These are phyloP conservation scores for Termitomyces sp. DNA, from an alignment of 768 basidiomycete genomes.

Conservation along the genomic window DNA sequence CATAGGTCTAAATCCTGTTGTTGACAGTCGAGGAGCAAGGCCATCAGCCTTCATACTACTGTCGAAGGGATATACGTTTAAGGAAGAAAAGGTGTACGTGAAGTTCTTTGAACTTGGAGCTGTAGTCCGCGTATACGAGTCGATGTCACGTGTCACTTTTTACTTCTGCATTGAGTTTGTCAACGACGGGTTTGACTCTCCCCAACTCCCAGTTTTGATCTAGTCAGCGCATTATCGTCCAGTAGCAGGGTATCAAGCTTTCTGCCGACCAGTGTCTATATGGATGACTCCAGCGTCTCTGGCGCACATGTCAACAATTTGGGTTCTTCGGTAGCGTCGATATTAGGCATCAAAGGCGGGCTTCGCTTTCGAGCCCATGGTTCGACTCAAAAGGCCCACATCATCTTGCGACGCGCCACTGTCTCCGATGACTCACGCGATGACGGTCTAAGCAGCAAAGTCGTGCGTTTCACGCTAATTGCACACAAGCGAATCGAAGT, in stretches of 20 bases:
- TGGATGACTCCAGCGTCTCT: conserved; percentile 34
- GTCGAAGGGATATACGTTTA: neutral
- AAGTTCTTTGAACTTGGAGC: too few relatives aligned
- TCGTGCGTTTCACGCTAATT: conserved; percentile 58
- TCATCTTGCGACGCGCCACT: conserved; percentile 59
- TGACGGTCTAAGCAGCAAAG: conserved; percentile 29
- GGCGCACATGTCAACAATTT: conserved; percentile 25
- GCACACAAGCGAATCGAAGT: conserved; percentile 67
- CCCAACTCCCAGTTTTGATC: conserved; percentile 6
- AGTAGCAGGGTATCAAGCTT: conserved; percentile 4
- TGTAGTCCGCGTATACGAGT: neutral
- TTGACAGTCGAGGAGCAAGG: neutral
- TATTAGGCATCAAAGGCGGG: conserved; percentile 56
- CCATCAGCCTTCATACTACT: neutral
- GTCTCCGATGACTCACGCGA: conserved; percentile 38
- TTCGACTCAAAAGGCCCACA: conserved; percentile 62
- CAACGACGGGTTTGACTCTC: conserved; percentile 2
- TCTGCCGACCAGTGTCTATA: conserved; percentile 14
- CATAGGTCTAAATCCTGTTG: neutral
- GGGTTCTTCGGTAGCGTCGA: conserved; percentile 37
- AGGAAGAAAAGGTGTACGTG: too few relatives aligned
- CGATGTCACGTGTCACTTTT: conserved; percentile 13
- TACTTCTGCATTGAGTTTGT: conserved; percentile 1
- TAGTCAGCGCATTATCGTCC: conserved; percentile 3
- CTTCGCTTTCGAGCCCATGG: conserved; percentile 66